Evolutionary conservation across 495 filamentous ascomycete genomes (phyloP).

Genomic region (Annulohypoxylon nitens): DNA sequence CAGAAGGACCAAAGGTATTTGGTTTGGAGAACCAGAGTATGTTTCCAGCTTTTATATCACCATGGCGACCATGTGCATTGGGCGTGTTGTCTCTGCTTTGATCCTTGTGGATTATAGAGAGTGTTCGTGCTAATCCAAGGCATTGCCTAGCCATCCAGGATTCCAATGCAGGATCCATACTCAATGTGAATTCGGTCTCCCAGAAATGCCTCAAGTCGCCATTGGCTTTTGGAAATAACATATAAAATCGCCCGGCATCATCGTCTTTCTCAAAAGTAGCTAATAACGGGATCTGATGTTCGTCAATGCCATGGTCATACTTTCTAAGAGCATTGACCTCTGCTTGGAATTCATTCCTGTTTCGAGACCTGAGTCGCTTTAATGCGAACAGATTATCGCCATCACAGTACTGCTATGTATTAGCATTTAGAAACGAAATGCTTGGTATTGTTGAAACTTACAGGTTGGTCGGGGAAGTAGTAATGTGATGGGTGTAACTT

Average conservation of each 20-base stretch:
- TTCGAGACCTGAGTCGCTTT: slow-evolving; percentile 24
- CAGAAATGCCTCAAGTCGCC: slow-evolving; percentile 26
- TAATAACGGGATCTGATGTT: slow-evolving; percentile 30
- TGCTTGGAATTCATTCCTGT: slow-evolving; percentile 7
- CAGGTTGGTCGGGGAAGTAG: slow-evolving; percentile 2
- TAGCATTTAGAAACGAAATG: not conserved
- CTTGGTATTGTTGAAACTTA: not conserved
- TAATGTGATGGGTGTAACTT: slow-evolving; percentile 26
- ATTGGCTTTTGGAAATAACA: slow-evolving; percentile 38
- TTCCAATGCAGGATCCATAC: not conserved
- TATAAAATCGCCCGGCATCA: slow-evolving; percentile 11
- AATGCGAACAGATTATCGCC: slow-evolving; percentile 27
- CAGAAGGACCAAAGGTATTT: not conserved
- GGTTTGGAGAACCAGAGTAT: slow-evolving; percentile 38
- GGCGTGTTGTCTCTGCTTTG: slow-evolving; percentile 8
- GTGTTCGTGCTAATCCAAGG: slow-evolving; percentile 19
- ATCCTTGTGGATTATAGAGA: slow-evolving; percentile 29
- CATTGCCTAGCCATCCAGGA: slow-evolving; percentile 35
- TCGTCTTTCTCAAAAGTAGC: slow-evolving; percentile 30
- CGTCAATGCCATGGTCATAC: slow-evolving; percentile 16
- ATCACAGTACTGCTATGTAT: slow-evolving; percentile 1
- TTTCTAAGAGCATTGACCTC: slow-evolving; percentile 37
- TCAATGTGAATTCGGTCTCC: slow-evolving; percentile 1
- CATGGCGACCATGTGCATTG: slow-evolving; percentile 34
- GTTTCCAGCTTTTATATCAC: slow-evolving; percentile 37